Evolutionary conservation across 2,329 filamentous ascomycete genomes (phyloP), one percentile per base, ranked within the genome.

Genomic region (Cordyceps pruinosa): DNA sequence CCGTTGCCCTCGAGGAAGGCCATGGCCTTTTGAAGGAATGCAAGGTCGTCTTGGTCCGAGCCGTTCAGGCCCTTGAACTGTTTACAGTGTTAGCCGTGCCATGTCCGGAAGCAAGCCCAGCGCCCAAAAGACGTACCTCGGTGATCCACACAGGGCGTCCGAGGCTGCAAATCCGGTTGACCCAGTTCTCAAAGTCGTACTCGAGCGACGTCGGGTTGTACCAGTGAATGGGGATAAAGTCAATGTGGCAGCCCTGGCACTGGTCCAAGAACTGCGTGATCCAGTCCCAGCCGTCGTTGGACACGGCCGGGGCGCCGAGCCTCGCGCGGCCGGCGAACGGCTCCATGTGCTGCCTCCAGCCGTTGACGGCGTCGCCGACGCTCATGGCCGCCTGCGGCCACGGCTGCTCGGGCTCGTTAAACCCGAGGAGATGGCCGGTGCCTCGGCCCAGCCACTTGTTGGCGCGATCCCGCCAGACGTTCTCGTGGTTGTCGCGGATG

Each of bases 171-270:
- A 75, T 73, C n/a, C 71, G 63, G 23, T 66, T 55, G 42, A 77
- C 64, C 64, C 77, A 74, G 52, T 64, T 55, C 66, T 77, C 72
- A 68, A 79, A 75, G 66, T 75, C 73, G 3, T 62, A 62, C 8
- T 67, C 64, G 59, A 71, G 66, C 45, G 64, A 62, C 39, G 66
- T 67, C 30, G 64, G 61, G 56, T 73, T 73, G 59, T 79, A 79
- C 75, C 76, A 79, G 61, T 79, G 77, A 35, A 77, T 68, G 61
- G 70, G 68, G 56, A 78, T 61, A 60, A 72, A 74, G 64, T 78
- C 74, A 49, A 79, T 72, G 12, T 66, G 68, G 69, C 74, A 77
- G 44, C 62, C 66, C 15, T 61, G 62, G 67, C 77, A 79, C 7
- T 65, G 62, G n/a, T 58, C 56, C 34, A 78, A 45, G 68, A 79